phyloP scores from a whole-genome alignment of 2,329 filamentous ascomycete species.

The Macrophomina pseudophaseolina region DNA sequence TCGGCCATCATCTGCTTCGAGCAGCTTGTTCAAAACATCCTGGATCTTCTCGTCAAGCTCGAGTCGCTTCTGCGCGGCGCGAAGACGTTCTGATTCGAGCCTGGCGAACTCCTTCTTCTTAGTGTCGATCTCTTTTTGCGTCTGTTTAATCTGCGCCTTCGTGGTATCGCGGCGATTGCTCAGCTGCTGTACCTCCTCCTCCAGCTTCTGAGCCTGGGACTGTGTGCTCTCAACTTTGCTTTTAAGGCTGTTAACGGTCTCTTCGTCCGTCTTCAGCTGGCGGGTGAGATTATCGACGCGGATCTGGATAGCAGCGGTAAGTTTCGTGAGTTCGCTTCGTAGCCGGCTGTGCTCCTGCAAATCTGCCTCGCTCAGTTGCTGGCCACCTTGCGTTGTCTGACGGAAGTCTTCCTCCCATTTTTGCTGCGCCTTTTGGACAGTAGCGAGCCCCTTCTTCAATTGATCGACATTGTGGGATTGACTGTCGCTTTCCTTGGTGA shows the following conservation, averaged over 20 bases:
- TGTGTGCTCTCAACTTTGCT: conserved; percentile 83
- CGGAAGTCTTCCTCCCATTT: conserved; percentile 89
- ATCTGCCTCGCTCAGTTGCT: conserved; percentile 82
- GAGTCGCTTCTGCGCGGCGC: conserved; percentile 79
- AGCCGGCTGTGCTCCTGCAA: conserved; percentile 88
- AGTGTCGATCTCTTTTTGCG: conserved; percentile 76
- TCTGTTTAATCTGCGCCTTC: conserved; percentile 65
- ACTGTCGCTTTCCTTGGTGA: conserved; percentile 76
- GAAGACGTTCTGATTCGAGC: conserved; percentile 80
- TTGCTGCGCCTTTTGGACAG: conserved; percentile 86
- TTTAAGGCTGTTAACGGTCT: conserved; percentile 86
- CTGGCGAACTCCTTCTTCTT: conserved; percentile 93
- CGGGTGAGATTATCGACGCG: conserved; percentile 86
- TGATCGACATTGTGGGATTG: conserved; percentile 73
- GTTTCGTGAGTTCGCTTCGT: conserved; percentile 81
- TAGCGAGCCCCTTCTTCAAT: conserved; percentile 77
- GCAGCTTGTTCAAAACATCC: conserved; percentile 78
- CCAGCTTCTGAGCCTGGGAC: conserved; percentile 73
- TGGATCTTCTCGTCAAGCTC: conserved; percentile 93
- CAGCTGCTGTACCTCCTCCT: conserved; percentile 72
- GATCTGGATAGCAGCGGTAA: conserved; percentile 78
- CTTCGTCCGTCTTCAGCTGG: conserved; percentile 88
- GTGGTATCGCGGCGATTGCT: conserved; percentile 70
- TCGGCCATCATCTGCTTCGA: conserved; percentile 82
- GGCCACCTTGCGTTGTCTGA: conserved; percentile 82